Base-by-base conservation (phyloP, 2,329 filamentous ascomycete genomes). In the Ploettnerulaceae sp. region DNA sequence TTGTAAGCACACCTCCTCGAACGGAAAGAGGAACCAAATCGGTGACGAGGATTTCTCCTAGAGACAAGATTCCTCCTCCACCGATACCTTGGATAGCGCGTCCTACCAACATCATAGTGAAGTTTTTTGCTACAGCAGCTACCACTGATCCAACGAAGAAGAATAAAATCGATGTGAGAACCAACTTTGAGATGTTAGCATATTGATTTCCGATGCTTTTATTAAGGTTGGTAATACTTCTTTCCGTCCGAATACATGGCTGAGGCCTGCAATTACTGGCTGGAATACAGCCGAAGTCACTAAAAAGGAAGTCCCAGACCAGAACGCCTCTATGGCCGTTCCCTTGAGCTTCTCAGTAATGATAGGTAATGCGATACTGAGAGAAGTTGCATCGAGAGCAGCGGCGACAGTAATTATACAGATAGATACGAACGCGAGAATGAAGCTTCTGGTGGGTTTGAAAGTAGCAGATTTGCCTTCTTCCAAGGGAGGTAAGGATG, bases 271-370 rank as follows among this genome's bases (percentile, higher is more conserved):
- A 60, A 66, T 61, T 50, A 67, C 64, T 31, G 77, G 79, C 55
- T 81, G 75, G 32, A 78, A 71, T 22, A 81, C 74, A 0, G 82
- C 80, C 46, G 76, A 79, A 3, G 81, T 77, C 4, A 88, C 72
- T 4, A 88, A 68, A 54, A 84, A 88, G 12, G 79, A 79, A 4
- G 83, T 86, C 2, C 82, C 83, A 9, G 80, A 75, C 84, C 82
- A 87, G 58, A 86, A 86, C 0, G 81, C 79, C 64, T 86, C 71
- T 24, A 80, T 73, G 2, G 75, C 76, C 0, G 69, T 71, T 33
- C 76, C 76, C 21, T 68, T 54, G 5, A 81, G 67, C 15, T 71
- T 71, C 6, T 63, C 53, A n/a, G 75, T 71, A 48, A 80, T 76
- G 31, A 70, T 71, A 4, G 70, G 74, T 24, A 84, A 64, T 3